Percentiles rank a stretch among this genome's conserved stretches.
These are phyloP conservation scores for Turritis glabra DNA, from an alignment of 345 rosid species.

Conservation along the genomic window DNA sequence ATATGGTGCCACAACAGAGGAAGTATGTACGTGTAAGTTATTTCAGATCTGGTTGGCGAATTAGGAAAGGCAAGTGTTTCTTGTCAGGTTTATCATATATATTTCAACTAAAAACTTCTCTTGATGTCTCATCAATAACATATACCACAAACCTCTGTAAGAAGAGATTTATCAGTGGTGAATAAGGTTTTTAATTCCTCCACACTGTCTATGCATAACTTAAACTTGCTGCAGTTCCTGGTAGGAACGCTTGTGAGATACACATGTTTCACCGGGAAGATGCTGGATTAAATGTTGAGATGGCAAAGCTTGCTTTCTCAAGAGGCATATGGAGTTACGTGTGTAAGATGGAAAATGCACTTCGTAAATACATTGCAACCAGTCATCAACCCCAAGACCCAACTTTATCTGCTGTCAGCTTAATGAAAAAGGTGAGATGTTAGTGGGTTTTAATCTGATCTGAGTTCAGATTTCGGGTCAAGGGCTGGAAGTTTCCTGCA, in stretches of 20 bases:
- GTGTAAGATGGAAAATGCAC: constrained; percentile 81
- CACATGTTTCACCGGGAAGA: constrained; percentile 91
- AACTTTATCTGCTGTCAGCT: constrained; percentile 50
- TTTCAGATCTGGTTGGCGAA: constrained; percentile 96
- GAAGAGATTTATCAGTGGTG: neutral
- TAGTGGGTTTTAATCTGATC: neutral
- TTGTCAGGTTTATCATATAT: neutral
- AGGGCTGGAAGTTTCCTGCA: neutral
- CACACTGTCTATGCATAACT: neutral
- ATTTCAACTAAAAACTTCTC: neutral
- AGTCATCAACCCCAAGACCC: constrained; percentile 40
- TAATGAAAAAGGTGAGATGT: constrained; percentile 65
- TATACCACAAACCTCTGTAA: neutral
- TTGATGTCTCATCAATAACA: constrained; percentile 5
- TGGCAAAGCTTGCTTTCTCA: constrained; percentile 86
- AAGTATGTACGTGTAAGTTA: constrained; percentile 78
- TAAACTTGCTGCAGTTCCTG: constrained; percentile 59
- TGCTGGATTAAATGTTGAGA: constrained; percentile 83
- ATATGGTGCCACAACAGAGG: constrained; percentile 57
- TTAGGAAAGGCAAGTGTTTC: constrained; percentile 65
- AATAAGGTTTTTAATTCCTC: neutral
- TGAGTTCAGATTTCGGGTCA: neutral
- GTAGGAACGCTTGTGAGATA: constrained; percentile 85
- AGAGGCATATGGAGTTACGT: constrained; percentile 95
- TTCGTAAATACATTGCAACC: constrained; percentile 55